Conservation (phyloP, 2,329 filamentous ascomycete genomes). For the Fusarium redolens region DNA sequence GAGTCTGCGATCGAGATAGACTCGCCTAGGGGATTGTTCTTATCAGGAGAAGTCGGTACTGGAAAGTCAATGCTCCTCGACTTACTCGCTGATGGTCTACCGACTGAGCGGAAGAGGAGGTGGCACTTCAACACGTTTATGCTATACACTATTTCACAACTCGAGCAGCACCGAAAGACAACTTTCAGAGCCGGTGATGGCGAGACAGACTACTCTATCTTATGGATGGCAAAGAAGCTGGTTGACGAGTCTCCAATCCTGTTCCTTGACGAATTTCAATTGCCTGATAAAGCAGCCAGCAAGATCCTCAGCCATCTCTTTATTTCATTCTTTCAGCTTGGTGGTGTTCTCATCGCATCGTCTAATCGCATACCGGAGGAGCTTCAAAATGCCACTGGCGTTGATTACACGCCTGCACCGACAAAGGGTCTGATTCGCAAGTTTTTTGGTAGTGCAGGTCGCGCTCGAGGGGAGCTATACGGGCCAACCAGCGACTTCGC, state of each 20-base stretch:
- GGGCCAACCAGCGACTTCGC: constrained; percentile 78
- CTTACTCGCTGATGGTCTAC: constrained; percentile 80
- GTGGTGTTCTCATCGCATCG: constrained; percentile 82
- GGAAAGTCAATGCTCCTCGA: constrained; percentile 90
- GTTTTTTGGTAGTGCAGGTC: constrained; percentile 56
- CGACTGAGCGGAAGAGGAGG: constrained; percentile 76
- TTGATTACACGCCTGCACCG: constrained; percentile 71
- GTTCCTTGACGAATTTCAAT: constrained; percentile 86
- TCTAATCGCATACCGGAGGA: constrained; percentile 89
- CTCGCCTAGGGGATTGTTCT: constrained; percentile 78
- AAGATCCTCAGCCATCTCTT: constrained; percentile 85
- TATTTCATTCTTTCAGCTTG: constrained; percentile 83
- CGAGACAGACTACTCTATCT: constrained; percentile 69
- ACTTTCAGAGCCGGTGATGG: constrained; percentile 29
- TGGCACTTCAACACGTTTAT: constrained; percentile 92
- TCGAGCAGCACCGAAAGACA: constrained; percentile 71
- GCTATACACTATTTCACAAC: constrained; percentile 78
- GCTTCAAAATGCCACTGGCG: constrained; percentile 77
- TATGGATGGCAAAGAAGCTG: constrained; percentile 81
- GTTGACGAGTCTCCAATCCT: constrained; percentile 79
- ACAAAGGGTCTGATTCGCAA: constrained; percentile 63
- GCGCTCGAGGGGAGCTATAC: constrained; percentile 61
- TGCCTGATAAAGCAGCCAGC: constrained; percentile 80
- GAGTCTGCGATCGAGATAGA: constrained; percentile 77
- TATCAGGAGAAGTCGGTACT: constrained; percentile 85